Conservation (phyloP, 2,329 filamentous ascomycete genomes). For the Aspergillus awamori region DNA sequence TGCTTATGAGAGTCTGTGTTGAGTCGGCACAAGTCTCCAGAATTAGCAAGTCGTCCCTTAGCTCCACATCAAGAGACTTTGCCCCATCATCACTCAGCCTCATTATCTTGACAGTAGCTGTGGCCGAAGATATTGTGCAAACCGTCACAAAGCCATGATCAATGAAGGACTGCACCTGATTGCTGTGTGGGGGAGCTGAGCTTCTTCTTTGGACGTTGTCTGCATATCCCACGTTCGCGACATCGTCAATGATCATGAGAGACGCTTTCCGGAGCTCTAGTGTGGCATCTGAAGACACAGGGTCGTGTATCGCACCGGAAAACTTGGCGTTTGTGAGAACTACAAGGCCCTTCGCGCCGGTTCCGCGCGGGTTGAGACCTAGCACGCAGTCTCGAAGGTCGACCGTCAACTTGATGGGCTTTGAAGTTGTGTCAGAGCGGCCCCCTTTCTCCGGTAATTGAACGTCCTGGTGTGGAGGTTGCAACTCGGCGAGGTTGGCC, state of each 20-base stretch:
- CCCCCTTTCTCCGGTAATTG: constrained; percentile 22
- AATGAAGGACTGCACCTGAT: constrained; percentile 55
- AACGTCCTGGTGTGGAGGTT: constrained; percentile 28
- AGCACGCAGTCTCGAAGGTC: constrained; percentile 78
- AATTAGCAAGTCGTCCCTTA: constrained; percentile 83
- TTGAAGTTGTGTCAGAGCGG: constrained; percentile 38
- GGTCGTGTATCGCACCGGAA: constrained; percentile 66
- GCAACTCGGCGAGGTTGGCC: constrained; percentile 69
- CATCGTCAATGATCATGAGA: constrained; percentile 79
- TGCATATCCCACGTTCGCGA: constrained; percentile 51
- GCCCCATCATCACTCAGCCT: constrained; percentile 60
- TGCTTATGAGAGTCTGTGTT: constrained; percentile 82
- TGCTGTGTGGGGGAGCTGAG: constrained; percentile 36
- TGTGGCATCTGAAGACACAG: constrained; percentile 64
- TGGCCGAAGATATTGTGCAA: constrained; percentile 82
- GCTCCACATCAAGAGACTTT: constrained; percentile 74
- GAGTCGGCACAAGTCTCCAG: constrained; percentile 96
- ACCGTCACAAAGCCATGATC: constrained; percentile 80
- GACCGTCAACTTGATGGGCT: constrained; percentile 60
- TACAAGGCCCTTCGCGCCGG: constrained; percentile 74
- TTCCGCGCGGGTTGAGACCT: constrained; percentile 78
- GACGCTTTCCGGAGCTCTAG: constrained; percentile 78
- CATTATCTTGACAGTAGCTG: constrained; percentile 64
- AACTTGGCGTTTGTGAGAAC: constrained; percentile 78
- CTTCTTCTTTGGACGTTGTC: constrained; percentile 36